phyloP scores from a whole-genome alignment of 129 eudicot genomes.

The Chrysanthemum seticuspe region DNA sequence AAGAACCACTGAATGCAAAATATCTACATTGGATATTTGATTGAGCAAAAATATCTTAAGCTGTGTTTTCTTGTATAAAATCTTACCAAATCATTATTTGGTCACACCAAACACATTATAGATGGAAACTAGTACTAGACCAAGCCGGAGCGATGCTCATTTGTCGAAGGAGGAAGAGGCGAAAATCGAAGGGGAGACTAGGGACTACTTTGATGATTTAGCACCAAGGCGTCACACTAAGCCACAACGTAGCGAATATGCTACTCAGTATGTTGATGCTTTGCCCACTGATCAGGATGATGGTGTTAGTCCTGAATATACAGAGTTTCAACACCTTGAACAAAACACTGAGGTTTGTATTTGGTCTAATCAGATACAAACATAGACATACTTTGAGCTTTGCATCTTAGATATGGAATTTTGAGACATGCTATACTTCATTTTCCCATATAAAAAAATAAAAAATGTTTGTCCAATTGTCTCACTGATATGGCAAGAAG shows the following conservation, averaged over 20 bases:
- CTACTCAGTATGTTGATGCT: constrained; percentile 48
- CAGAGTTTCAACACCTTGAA: constrained; percentile 67
- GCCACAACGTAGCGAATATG: constrained; percentile 88
- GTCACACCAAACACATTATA: not conserved
- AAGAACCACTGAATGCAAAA: constrained; percentile 7
- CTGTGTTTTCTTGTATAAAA: constrained; percentile 13
- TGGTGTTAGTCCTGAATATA: constrained; percentile 51
- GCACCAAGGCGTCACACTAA: constrained; percentile 87
- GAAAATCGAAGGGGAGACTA: constrained; percentile 63
- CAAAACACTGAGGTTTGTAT: constrained; percentile 61
- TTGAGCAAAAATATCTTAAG: constrained; percentile 22
- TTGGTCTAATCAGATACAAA: not conserved
- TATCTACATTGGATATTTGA: constrained; percentile 24
- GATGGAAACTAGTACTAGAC: constrained; percentile 58
- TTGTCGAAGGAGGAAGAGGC: constrained; percentile 69
- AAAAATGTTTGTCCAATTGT: too few species aligned
- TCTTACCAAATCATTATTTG: not conserved
- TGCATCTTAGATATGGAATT: constrained; percentile 1
- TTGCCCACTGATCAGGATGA: constrained; percentile 16
- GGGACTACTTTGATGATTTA: constrained; percentile 56
- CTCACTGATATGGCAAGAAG: too few species aligned
- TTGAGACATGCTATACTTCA: not conserved
- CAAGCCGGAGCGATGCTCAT: constrained; percentile 80
- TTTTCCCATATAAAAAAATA: too few species aligned
- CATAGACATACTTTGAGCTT: not conserved